Base-by-base conservation (phyloP, 2,329 filamentous ascomycete genomes). In the Trichoderma sp. region DNA sequence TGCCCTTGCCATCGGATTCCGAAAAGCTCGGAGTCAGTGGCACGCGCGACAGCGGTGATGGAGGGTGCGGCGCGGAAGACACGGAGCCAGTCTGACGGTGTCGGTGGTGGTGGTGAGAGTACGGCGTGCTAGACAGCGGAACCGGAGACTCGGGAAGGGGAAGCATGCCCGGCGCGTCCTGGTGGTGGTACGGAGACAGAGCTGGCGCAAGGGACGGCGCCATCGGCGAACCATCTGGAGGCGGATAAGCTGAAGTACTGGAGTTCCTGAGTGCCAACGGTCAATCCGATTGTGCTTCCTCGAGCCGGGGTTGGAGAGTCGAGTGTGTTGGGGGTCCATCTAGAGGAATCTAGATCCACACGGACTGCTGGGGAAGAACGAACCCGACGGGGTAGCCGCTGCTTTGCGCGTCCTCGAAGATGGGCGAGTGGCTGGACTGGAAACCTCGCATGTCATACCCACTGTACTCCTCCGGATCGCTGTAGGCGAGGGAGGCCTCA, bases 401-500 rank as follows among this genome's bases (percentile, higher is more conserved):
- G 58, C 72, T 76, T 71, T 74, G 71, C 62, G 74, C 74, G 71
- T 78, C 81, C 76, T 77, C 80, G 74, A 81, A 75, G 72, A 79
- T 77, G 69, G 80, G 78, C 67, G 80, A 78, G 74, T 80, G 79
- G 68, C 79, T 76, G 70, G 79, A 72, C 77, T 81, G 70, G 74
- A 77, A 75, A 71, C 72, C 73, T 67, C 71, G 73, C 74, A 82
- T 74, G 70, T 85, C 82, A 73, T 79, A 85, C 51, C 80, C 75
- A 66, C 76, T 75, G 67, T 80, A 83, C 68, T 88, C 85, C 65
- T 88, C 86, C 54, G 81, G 80, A 71, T 88, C 86, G 77, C 86
- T 88, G 76, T 87, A 88, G 34, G 82, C 80, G 67, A 86, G 78
- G 30, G 86, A 88, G n/a, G 85, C 79, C 74, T 87, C 83, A 72